Evolutionary conservation across 2,329 filamentous ascomycete species (phyloP).

Genomic region (Aspergillus sp.): DNA sequence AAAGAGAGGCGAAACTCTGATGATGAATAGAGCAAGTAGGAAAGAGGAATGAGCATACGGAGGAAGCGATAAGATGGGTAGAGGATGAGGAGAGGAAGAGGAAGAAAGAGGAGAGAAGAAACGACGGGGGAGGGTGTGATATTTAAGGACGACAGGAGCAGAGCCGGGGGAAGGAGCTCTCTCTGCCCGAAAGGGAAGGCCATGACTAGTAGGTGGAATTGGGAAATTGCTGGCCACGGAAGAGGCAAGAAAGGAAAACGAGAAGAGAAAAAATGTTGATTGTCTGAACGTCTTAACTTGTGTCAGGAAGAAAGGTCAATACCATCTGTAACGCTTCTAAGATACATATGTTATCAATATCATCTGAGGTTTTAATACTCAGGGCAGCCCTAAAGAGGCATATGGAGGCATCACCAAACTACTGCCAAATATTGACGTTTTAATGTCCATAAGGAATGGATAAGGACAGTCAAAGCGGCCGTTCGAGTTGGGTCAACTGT

Average conservation of each 20-base stretch:
- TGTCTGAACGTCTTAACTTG: no score
- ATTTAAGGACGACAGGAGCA: background rate
- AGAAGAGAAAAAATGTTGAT: no score
- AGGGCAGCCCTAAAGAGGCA: no score
- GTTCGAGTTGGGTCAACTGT: no score
- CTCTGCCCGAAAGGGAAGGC: background rate
- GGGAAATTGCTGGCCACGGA: background rate
- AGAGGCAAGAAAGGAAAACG: background rate
- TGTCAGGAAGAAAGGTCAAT: no score
- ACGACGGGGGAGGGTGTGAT: background rate
- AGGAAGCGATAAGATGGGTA: slow-evolving; percentile 1
- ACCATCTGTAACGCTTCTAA: no score
- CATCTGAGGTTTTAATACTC: no score
- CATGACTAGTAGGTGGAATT: background rate
- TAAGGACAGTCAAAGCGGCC: no score
- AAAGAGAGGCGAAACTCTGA: background rate
- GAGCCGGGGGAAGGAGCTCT: background rate
- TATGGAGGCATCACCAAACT: no score
- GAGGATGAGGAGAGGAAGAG: background rate
- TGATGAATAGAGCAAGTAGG: background rate
- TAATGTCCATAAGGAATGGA: no score
- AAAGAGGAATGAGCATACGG: slow-evolving; percentile 3
- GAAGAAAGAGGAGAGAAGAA: slow-evolving; percentile 1
- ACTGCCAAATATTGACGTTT: no score
- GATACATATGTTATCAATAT: no score